Conservation (phyloP, 305 asterid species). For the Solanum hybrid region DNA sequence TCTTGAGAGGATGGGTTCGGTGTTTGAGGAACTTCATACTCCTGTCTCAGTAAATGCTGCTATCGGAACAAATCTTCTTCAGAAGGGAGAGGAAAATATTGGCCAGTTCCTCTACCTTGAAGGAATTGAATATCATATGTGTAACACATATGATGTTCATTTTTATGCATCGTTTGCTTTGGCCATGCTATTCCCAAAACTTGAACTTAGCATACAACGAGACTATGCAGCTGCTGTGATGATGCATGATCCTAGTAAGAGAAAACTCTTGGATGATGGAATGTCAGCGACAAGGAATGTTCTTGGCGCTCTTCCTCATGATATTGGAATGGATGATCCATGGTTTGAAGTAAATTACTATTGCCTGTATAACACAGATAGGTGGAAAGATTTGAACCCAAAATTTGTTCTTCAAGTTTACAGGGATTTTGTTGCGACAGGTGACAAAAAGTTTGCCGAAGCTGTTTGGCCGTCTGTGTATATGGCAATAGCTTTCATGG, state of each 20-base stretch:
- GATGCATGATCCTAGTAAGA: constrained; percentile 89
- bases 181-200: constrained; percentile 66
- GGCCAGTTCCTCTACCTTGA: constrained; percentile 93
- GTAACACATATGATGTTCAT: constrained; percentile 91
- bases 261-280: constrained; percentile 54
- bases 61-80: constrained; percentile 62
- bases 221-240: constrained; percentile 91
- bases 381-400: constrained; percentile 97
- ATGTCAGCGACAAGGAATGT: constrained; percentile 51
- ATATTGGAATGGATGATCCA: constrained; percentile 90
- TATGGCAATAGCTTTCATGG: constrained; percentile 89
- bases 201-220: constrained; percentile 88
- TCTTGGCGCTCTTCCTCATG: constrained; percentile 97
- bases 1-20: constrained; percentile 69
- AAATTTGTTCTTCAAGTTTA: constrained; percentile 92
- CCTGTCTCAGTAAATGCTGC: constrained; percentile 57
- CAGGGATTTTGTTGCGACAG: constrained; percentile 75
- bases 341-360: constrained; percentile 89
- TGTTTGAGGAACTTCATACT: constrained; percentile 49
- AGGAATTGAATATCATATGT: constrained; percentile 93
- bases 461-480: constrained; percentile 96
- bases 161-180: constrained; percentile 82
- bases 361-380: constrained; percentile 65
- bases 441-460: constrained; percentile 55
- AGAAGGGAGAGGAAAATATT: constrained; percentile 66